Percentiles rank a stretch among this genome's conserved stretches.
Evolutionary conservation across 192 early-diverging fungal genomes (phyloP).

Genomic region (Chytriomyces confervae): DNA sequence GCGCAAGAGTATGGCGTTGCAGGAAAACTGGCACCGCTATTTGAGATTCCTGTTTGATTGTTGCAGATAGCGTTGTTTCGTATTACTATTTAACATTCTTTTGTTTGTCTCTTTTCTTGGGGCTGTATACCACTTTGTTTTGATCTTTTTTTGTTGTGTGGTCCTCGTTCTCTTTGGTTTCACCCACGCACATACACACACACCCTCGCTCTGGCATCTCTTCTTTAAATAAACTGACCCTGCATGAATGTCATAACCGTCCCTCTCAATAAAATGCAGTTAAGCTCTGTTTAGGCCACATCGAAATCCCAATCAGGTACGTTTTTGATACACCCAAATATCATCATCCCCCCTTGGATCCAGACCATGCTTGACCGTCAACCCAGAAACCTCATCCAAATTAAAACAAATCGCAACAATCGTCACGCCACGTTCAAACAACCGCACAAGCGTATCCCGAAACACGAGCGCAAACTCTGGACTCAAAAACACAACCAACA

Average conservation of each 20-base stretch:
- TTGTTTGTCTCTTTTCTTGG: not conserved
- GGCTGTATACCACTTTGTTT: not conserved
- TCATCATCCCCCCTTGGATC: not conserved
- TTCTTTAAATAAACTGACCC: no score
- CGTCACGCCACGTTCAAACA: no score
- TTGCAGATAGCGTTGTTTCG: not conserved
- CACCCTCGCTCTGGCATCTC: no score
- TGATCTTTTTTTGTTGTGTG: not conserved
- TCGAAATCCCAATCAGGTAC: not conserved
- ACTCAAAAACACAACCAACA: no score
- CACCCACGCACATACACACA: no score
- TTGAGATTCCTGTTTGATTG: conserved; percentile 21
- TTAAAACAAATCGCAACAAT: no score
- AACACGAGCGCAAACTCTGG: no score
- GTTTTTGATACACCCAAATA: not conserved
- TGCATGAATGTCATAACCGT: no score
- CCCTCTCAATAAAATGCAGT: no score
- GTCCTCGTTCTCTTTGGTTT: not conserved
- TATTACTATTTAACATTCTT: not conserved
- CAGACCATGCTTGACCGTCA: not conserved
- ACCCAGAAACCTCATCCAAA: not conserved
- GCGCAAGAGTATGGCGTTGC: conserved; percentile 48
- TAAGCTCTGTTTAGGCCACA: no score
- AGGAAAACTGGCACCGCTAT: conserved; percentile 31
- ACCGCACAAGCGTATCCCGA: no score